Conservation (phyloP, 164 flowering plant species). For the Cinnamomum micranthum region DNA sequence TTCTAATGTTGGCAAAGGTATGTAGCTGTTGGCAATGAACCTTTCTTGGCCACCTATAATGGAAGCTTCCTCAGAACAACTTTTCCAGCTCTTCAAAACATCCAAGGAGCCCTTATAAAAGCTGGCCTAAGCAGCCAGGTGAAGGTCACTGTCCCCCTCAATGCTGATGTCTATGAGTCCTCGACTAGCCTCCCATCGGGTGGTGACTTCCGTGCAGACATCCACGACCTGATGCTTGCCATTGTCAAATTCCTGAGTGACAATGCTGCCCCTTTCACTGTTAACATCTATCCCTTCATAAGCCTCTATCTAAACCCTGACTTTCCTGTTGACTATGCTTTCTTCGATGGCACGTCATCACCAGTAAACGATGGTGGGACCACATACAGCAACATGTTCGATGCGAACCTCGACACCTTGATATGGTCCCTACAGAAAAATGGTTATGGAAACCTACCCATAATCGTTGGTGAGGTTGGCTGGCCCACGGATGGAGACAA, state of each 20-base stretch:
- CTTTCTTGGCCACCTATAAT: slow-evolving; percentile 71
- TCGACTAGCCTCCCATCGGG: slow-evolving; percentile 51
- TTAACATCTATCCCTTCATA: slow-evolving; percentile 87
- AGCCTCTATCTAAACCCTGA: slow-evolving; percentile 63
- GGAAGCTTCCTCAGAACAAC: slow-evolving; percentile 66
- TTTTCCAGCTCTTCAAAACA: slow-evolving; percentile 75
- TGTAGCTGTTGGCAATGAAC: slow-evolving; percentile 95
- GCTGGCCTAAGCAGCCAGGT: slow-evolving; percentile 65
- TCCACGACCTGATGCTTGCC: slow-evolving; percentile 57
- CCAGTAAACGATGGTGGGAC: slow-evolving; percentile 53
- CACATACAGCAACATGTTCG: slow-evolving; percentile 71
- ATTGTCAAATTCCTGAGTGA: slow-evolving; percentile 70
- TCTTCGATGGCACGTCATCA: slow-evolving; percentile 61
- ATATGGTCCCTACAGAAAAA: slow-evolving; percentile 74
- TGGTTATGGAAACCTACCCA: slow-evolving; percentile 64
- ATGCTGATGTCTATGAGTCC: slow-evolving; percentile 74
- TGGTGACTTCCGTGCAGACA: slow-evolving; percentile 83
- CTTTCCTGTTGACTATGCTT: slow-evolving; percentile 88
- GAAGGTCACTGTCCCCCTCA: slow-evolving; percentile 68
- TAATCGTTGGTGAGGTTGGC: slow-evolving; percentile 85
- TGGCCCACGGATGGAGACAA: slow-evolving; percentile 94
- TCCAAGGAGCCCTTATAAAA: slow-evolving; percentile 72
- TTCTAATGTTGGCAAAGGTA: slow-evolving; percentile 40
- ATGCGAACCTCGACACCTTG: slow-evolving; percentile 84
- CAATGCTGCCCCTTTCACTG: slow-evolving; percentile 69